Evolutionary conservation across 1,284 basidiomycete genomes (phyloP), one percentile per base, ranked within the genome.

Genomic region (Polyporus tsugae): DNA sequence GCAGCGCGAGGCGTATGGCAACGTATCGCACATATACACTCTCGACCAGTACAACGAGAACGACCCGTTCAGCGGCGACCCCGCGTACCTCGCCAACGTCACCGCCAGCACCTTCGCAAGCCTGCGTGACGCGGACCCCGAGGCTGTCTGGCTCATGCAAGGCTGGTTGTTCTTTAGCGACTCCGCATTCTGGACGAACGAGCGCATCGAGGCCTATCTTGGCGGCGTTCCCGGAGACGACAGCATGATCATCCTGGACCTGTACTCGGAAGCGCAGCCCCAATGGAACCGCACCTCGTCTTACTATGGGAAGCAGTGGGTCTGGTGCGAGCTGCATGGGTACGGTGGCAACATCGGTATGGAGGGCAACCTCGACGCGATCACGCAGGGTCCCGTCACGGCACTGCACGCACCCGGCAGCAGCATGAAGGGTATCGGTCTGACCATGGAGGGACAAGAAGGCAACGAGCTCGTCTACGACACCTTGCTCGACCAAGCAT

Each of bases 41-140:
- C 78, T 85, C 46, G 84, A 85, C 70, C 82, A 84, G 66, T 84
- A 83, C 76, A 84, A 83, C 75, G 84, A 85, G 75, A 82, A 82
- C 69, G 69, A 79, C 49, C 83, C 84, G 0, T 78, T 77, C 66
- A 82, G 77, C 67, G 74, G 76, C 22, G 75, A 82, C 65, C 53
- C 73, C 0, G 75, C 75, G 11, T 85, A 85, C 74, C 77, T 85
- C 13, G 65, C 72, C 25, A 76, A 74, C 64, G 76, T 82, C 64
- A 75, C 82, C 2, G 74, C 77, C 6, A 75, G 65, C 57, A 84
- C 82, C 1, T 79, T 82, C 38, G 73, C 78, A 11, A 80, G 80
- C 55, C 73, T 85, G 57, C 80, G 78, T 3, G 79, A 78, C 6
- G 81, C 79, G 7, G 83, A 85, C 60, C 78, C 82, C 2, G 70